These are phyloP conservation scores for Erysimum cheiranthoides DNA, from an alignment of 345 rosid species.

Conservation along the genomic window DNA sequence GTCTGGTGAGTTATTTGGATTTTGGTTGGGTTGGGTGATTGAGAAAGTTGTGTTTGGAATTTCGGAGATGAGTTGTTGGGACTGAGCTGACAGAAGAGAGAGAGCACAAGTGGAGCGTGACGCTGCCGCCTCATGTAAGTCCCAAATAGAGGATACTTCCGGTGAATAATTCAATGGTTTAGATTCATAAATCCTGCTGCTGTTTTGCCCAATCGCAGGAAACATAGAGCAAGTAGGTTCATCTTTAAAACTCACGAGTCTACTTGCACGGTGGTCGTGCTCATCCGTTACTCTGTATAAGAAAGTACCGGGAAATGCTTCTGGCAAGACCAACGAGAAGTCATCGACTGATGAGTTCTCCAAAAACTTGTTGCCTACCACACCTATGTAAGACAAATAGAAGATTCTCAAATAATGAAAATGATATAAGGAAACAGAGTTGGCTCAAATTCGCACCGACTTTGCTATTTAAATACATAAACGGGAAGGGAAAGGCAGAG, in stretches of 20 bases:
- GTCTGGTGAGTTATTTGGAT: conserved; percentile 11
- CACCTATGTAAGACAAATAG: neutral
- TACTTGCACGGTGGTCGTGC: conserved; percentile 50
- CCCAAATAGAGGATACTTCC: conserved; percentile 44
- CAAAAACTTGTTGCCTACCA: conserved; percentile 49
- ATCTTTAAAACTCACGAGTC: conserved; percentile 59
- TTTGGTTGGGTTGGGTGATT: conserved; percentile 43
- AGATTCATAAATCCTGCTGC: conserved; percentile 21
- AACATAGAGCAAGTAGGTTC: conserved; percentile 47
- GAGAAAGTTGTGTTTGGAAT: conserved; percentile 47
- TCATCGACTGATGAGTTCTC: conserved; percentile 42
- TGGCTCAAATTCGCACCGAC: neutral
- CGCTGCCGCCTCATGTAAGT: conserved; percentile 34
- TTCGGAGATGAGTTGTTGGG: conserved; percentile 53
- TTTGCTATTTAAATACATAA: neutral
- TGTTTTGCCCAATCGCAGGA: conserved; percentile 48
- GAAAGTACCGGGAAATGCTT: conserved; percentile 50
- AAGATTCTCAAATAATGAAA: neutral
- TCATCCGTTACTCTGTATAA: conserved; percentile 53
- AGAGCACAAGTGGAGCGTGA: conserved; percentile 75
- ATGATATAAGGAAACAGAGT: neutral
- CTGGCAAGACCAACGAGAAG: conserved; percentile 66
- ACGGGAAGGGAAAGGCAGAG: conserved; percentile 13
- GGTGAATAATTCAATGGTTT: conserved; percentile 36
- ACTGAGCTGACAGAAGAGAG: conserved; percentile 96